phyloP scores from a whole-genome alignment of 2,329 filamentous ascomycete species.

The Trichoderma sp. region DNA sequence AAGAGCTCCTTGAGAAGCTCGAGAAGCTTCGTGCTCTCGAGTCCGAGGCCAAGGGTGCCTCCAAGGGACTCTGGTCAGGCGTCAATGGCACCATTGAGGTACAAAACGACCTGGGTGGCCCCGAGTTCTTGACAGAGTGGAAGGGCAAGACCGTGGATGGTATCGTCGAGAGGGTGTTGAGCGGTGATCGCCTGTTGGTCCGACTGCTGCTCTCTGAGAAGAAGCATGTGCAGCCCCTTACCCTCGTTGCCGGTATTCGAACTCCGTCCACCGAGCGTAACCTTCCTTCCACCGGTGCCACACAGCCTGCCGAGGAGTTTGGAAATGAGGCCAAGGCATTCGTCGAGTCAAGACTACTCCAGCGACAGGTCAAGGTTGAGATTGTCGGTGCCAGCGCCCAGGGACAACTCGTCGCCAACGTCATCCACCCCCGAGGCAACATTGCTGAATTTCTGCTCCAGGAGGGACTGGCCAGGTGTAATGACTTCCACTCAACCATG shows the following conservation, averaged over 20 bases:
- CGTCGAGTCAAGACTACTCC: conserved; percentile 80
- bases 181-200: conserved; percentile 84
- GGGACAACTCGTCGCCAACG: conserved; percentile 81
- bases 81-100: conserved; percentile 67
- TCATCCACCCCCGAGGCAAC: conserved; percentile 86
- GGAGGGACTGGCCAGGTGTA: conserved; percentile 85
- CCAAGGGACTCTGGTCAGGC: conserved; percentile 77
- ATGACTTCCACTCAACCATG: conserved; percentile 92
- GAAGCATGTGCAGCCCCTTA: conserved; percentile 85
- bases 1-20: conserved; percentile 68
- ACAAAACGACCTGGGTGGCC: conserved; percentile 74
- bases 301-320: conserved; percentile 81
- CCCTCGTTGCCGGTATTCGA: conserved; percentile 84
- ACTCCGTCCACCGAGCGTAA: conserved; percentile 85
- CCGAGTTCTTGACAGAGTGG: conserved; percentile 76
- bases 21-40: conserved; percentile 77
- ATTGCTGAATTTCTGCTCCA: conserved; percentile 89
- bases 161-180: conserved; percentile 86
- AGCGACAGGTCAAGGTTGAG: conserved; percentile 78
- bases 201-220: conserved; percentile 76
- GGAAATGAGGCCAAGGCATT: conserved; percentile 87
- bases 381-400: conserved; percentile 86
- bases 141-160: conserved; percentile 83
- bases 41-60: conserved; percentile 70
- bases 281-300: conserved; percentile 72